Evolutionary conservation across 2,329 filamentous ascomycete species (phyloP).

Genomic region (Fusarium goolgardi): DNA sequence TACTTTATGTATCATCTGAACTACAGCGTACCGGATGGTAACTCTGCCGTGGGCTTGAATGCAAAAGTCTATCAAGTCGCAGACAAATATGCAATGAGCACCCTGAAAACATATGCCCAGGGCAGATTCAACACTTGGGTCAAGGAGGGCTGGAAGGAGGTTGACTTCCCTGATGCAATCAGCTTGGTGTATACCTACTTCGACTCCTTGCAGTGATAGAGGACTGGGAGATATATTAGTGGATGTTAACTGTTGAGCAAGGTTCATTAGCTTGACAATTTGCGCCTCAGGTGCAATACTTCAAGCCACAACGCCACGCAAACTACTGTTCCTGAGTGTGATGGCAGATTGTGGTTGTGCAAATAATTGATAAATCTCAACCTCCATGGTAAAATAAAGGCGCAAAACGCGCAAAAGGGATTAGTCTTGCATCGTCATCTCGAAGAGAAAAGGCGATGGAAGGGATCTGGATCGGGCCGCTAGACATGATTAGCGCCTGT

Average conservation of each 20-base stretch:
- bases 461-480: slow-evolving; percentile 29
- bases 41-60: neutral
- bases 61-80: neutral
- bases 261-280: too few species aligned
- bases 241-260: too few species aligned
- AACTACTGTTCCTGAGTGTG: neutral
- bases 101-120: fast-evolving
- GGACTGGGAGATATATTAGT: neutral
- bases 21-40: neutral
- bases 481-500: slow-evolving; percentile 8
- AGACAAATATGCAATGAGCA: neutral
- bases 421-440: neutral
- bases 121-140: fast-evolving
- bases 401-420: neutral
- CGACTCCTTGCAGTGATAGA: fast-evolving
- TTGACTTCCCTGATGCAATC: fast-evolving
- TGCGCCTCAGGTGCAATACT: neutral
- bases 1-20: neutral
- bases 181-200: fast-evolving
- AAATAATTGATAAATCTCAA: neutral
- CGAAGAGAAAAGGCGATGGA: slow-evolving; percentile 2
- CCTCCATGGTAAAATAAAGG: too few species aligned
- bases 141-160: fast-evolving
- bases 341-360: neutral
- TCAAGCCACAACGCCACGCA: neutral